Conservation (phyloP, 352 stramenopile species). For the Phytophthora pisi region DNA sequence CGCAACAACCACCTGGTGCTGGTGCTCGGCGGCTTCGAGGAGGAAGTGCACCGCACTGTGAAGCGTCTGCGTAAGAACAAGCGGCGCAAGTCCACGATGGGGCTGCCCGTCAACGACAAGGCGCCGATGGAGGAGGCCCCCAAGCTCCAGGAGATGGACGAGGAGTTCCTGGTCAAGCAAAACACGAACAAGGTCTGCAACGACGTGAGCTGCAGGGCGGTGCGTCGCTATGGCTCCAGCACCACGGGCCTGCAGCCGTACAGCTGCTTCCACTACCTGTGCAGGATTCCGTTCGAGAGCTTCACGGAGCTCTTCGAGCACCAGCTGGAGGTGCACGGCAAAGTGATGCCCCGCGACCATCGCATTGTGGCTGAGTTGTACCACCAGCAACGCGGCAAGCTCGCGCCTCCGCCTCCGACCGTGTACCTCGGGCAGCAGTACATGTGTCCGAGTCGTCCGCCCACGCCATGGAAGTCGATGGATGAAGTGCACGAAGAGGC, state of each 20-base stretch:
- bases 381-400: constrained; percentile 35
- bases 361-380: constrained; percentile 51
- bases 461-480: constrained; percentile 52
- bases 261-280: constrained; percentile 24
- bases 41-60: neutral
- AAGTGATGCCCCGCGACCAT: constrained; percentile 35
- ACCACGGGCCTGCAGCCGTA: constrained; percentile 13
- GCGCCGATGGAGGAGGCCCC: constrained; percentile 4
- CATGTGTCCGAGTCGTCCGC: constrained; percentile 35
- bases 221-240: constrained; percentile 20
- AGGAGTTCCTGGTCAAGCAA: constrained; percentile 29
- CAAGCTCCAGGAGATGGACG: constrained; percentile 27
- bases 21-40: neutral
- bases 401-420: constrained; percentile 49
- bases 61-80: constrained; percentile 3
- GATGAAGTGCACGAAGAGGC: constrained; percentile 48
- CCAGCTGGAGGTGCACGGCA: constrained; percentile 57
- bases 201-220: constrained; percentile 21
- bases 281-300: constrained; percentile 39
- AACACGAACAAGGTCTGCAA: constrained; percentile 15
- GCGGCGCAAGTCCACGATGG: constrained; percentile 19
- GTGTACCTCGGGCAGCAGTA: constrained; percentile 63
- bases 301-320: constrained; percentile 60
- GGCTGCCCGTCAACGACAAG: constrained; percentile 19
- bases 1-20: constrained; percentile 1